Base-by-base conservation (phyloP, 257 asterid species). In the Solanum tacnaense region DNA sequence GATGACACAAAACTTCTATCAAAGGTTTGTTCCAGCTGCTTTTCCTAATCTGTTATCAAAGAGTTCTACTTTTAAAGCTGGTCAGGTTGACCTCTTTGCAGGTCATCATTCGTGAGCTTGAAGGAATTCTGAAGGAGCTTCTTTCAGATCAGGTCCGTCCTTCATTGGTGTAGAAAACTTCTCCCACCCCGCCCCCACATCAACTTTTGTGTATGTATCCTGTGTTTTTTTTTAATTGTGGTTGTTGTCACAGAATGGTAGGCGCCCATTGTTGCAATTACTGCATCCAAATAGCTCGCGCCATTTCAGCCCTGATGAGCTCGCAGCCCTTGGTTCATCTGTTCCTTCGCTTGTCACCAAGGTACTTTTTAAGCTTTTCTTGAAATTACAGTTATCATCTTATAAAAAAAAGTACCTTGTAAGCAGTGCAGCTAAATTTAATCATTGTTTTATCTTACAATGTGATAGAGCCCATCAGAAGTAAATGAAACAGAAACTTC, bases 1-100 rank as follows among this genome's bases (percentile, higher is more conserved):
- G 99, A 96, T 89, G 99, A 97, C 95, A 97, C 99, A 39, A 97
- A 96, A 88, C 98, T 97, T 86, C 89, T 94, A 89, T 87, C 99
- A 16, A 94, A 96, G 99, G 99, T 97, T 88, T 86, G 92, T 67
- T 86, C 73, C 89, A 86, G 23, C 56, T 82, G 84, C 84, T 35
- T 38, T 82, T 87, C 23, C 75, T 35, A 58, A 25, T 10, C 32
- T 41, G 88, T 56, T 62, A 31, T 86, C 34, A 46, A 13, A 25
- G 41, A 71, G 44, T 60, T 73, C 70, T 8, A 44, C 84, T 31
- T 32, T 18, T 86, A 72, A 39, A 84, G 82, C 13, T 85, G 81
- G 67, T 58, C 46, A 15, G 29, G 25, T 71, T 71, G 71, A 46
- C 87, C 81, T 25, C 84, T 79, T 75, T 87, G 21, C 93, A 97